Conservation (phyloP, 169 alveolate species). For the Ichthyophthirius multifiliis region DNA sequence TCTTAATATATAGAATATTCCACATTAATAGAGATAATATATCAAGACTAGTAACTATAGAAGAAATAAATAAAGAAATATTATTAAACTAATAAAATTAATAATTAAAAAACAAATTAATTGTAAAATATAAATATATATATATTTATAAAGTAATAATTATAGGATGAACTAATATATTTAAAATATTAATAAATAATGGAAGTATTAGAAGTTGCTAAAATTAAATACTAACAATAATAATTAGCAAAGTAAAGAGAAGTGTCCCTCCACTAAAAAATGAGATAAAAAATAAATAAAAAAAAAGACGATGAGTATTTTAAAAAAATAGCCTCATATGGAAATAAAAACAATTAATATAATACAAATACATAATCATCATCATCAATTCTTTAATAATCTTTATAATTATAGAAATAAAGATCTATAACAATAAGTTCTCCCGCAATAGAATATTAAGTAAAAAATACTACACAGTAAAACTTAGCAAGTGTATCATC, state of each 20-base stretch:
- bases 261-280: not conserved
- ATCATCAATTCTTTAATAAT: not conserved
- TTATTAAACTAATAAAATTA: not conserved
- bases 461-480: not conserved
- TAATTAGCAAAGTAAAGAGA: not conserved
- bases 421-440: not conserved
- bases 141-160: not conserved
- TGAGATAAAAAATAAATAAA: not conserved
- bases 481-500: too few species aligned
- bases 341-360: not conserved
- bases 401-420: not conserved
- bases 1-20: conserved; percentile 28
- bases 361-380: not conserved
- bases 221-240: not conserved
- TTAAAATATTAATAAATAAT: not conserved
- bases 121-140: not conserved
- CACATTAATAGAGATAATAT: not conserved
- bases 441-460: not conserved
- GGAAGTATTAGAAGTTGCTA: not conserved
- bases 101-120: not conserved
- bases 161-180: not conserved
- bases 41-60: not conserved
- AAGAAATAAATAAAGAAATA: not conserved
- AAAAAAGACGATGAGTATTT: not conserved
- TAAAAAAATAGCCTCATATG: not conserved